Evolutionary conservation across 2,329 filamentous ascomycete species (phyloP).

Genomic region (Colletotrichum sp.): DNA sequence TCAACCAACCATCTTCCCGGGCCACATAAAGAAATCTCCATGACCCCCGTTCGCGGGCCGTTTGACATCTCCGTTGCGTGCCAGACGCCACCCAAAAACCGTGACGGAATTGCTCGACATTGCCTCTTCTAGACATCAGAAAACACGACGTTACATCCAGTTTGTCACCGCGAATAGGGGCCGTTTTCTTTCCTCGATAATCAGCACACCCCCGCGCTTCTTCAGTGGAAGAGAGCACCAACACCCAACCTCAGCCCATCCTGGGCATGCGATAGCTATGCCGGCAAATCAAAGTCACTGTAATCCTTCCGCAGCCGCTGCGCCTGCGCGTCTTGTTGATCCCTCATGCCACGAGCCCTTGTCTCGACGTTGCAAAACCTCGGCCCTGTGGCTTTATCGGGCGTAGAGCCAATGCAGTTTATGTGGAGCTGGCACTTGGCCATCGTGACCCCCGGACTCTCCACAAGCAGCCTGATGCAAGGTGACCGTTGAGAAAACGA

Average conservation of each 20-base stretch:
- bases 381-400: slow-evolving; percentile 13
- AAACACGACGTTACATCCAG: not conserved
- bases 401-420: slow-evolving; percentile 4
- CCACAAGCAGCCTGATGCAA: not conserved
- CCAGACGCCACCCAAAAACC: not conserved
- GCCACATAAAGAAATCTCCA: not conserved
- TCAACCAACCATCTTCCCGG: not conserved
- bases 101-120: not conserved
- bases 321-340: not conserved
- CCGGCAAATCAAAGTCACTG: not conserved
- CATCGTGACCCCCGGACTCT: slow-evolving; percentile 5
- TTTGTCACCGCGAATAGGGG: not conserved
- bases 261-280: not conserved
- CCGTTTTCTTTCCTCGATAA: not conserved
- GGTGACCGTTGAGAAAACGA: not conserved
- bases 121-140: not conserved
- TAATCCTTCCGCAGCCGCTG: not conserved
- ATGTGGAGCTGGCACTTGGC: slow-evolving; percentile 2
- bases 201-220: not conserved
- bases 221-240: not conserved
- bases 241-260: not conserved
- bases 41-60: slow-evolving; percentile 1
- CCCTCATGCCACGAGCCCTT: not conserved
- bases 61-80: slow-evolving; percentile 1
- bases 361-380: slow-evolving; percentile 1